Base-by-base conservation (phyloP, 2,329 filamentous ascomycete genomes). In the Celoporthe dispersa region DNA sequence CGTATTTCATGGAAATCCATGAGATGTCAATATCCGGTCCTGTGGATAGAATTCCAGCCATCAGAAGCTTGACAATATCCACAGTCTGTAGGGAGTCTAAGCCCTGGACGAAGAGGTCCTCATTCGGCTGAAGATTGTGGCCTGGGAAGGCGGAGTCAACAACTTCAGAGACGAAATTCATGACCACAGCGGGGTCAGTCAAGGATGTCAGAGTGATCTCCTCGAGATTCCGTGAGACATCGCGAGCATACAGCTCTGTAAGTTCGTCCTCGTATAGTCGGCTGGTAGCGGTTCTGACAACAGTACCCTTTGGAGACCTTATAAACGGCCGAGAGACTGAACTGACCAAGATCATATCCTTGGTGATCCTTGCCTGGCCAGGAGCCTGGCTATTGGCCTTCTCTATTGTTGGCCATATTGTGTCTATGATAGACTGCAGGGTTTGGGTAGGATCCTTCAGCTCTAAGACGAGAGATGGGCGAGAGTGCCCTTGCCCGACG, bases 61-160 rank as follows among this genome's bases (percentile, higher is more conserved):
- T 73, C 14, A 71, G 67, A 8, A 73, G 57, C 37, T 68, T 67
- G 8, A 71, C 64, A 14, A 74, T 68, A 48, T 73, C 73, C n/a
- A 70, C 64, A 16, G 68, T 70, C 63, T 71, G 68, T 31, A 74
- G 41, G 0, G 73, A 74, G 67, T 74, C 73, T 14, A 74, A 37
- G n/a, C 73, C 73, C 14, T 68, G 59, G 25, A 64, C 66, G 25
- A 73, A 74, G 11, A 74, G 60, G 37, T 73, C 73, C n/a, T 73
- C 69, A 3, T 53, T 57, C 9, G 70, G 57, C n/a, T 60, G 55
- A 1, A 39, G 31, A 37, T 41, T 25, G 28, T 70, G 66, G 1
- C 65, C 61, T 1, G 71, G 67, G 62, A 71, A 73, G 31, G 66
- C 69, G 48, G 61, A 66, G 16, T 63, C 39, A 41, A 73, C 51